phyloP scores from a whole-genome alignment of 108 stramenopile species.

The Nannochloropsis gaditana region DNA sequence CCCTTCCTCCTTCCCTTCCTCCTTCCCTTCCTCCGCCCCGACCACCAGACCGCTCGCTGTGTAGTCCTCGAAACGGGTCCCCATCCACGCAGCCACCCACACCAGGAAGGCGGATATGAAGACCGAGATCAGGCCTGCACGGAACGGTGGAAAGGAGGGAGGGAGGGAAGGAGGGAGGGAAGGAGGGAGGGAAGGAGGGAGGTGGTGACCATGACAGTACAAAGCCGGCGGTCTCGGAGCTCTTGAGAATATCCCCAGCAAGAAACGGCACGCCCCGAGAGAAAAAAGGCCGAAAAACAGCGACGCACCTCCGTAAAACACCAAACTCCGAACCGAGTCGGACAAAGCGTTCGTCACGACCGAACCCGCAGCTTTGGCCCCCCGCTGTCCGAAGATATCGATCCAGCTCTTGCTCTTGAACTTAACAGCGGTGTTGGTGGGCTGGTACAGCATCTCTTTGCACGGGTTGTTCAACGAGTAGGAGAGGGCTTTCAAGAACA shows the following conservation, averaged over 20 bases:
- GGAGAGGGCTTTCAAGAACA: constrained; percentile 85
- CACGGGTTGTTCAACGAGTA: constrained; percentile 96
- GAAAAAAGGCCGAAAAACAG: no score
- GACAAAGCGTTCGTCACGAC: constrained; percentile 90
- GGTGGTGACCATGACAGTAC: no score
- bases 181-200: not conserved
- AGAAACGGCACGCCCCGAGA: no score
- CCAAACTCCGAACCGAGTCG: constrained; percentile 62
- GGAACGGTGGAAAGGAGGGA: not conserved
- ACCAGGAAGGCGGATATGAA: not conserved
- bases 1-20: not conserved
- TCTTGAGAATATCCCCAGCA: no score
- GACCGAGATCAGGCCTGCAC: not conserved
- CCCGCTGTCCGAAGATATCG: constrained; percentile 91
- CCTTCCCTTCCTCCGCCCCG: not conserved
- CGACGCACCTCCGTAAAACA: constrained; percentile 67
- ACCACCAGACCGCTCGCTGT: not conserved
- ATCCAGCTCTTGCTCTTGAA: constrained; percentile 98
- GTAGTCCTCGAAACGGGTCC: not conserved
- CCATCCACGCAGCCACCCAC: not conserved
- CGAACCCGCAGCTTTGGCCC: constrained; percentile 85
- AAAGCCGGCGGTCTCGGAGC: no score
- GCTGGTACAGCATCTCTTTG: constrained; percentile 94
- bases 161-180: not conserved
- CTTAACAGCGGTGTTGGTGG: constrained; percentile 79